Evolutionary conservation across 2,329 filamentous ascomycete genomes (phyloP), one percentile per base, ranked within the genome.

Genomic region (Hirsutella rhossiliensis): DNA sequence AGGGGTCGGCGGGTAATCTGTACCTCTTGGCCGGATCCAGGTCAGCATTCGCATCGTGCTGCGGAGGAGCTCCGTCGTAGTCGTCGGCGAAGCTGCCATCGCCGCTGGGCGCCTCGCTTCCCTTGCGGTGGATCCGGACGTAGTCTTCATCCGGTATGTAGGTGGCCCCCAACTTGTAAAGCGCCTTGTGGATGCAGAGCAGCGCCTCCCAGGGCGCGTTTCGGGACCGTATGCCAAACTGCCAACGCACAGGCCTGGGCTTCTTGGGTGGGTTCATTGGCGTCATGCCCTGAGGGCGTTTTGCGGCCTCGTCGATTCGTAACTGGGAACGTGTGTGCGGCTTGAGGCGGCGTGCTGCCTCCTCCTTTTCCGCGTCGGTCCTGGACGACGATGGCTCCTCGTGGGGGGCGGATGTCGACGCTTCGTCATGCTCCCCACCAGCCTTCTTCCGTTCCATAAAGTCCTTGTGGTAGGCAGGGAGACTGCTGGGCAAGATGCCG

Each of bases 181-280:
- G 69, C 1, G 92, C 89, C 61, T 90, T 88, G 71, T 96, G 96
- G 45, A 98, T 92, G 56, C 90, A 96, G 23, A 94, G 70, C 62
- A 98, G 84, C 0, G 92, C 92, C 62, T 98, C 92, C 55, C 89
- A 87, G 0, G 92, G 92, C 45, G 87, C 84, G 57, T 97, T 98
- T 41, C 92, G 80, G 39, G 87, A 95, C 32, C 92, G 79, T 48
- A 98, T 98, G 45, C 92, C 92, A 59, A 98, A 98, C 61, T 98
- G 92, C 92, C 92, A 98, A 52, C 90, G 87, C 15, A 89, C 86
- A 1, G 84, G 84, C 57, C 86, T 88, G 5, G 73, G 66, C 61
- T 86, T 88, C 67, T 85, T 87, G 4, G 70, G 62, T 3, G 80
- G 77, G 42, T 71, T 65, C 40, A 80, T 74, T 1, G 77, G 78